Evolutionary conservation across 805 yeast genomes (phyloP), one percentile per base, ranked within the genome.

Genomic region (Clavispora phyllophila): DNA sequence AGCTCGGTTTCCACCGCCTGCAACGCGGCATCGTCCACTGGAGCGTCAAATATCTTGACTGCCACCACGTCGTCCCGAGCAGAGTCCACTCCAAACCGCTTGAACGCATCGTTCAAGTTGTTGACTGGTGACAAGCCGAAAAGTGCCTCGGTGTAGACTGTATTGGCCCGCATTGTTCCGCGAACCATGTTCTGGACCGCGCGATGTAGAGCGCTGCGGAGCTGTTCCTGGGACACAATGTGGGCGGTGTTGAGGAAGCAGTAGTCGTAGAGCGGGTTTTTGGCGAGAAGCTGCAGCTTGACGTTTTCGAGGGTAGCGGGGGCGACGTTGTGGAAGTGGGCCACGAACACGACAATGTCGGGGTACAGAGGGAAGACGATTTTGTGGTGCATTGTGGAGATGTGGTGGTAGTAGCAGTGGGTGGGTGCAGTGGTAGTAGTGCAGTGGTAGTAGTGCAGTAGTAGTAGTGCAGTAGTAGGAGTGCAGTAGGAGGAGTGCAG

Each of bases 71-170:
- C 65, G 0, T 55, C 55, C 3, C 78, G 61, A 3, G 66, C 63
- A 25, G 72, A 75, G 40, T 79, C 76, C 14, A 87, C 70, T 9
- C 96, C 96, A 62, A 85, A 84, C 51, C 76, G 70, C 48, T 73
- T 77, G 48, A 87, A 67, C 1, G 88, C 82, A 45, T 87, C 93
- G 67, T 78, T 73, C 31, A 83, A 81, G 56, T 84, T 85, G 51
- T 79, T 81, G 7, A 79, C 73, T 2, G 91, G 87, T 1, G 89
- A 78, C 45, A 87, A 64, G 44, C 81, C 76, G 54, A 82, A 76
- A 19, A 86, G 75, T 31, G 84, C 68, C 54, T 87, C 95, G 0
- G 93, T 81, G 55, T 85, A 84, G 25, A 87, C 51, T 0, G 81
- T 73, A 50, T 75, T 79, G 9, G 95, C 82, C 49, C 81, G 73